Evolutionary conservation across 805 yeast genomes (phyloP).

Genomic region (Yamadazyma ubonensis): DNA sequence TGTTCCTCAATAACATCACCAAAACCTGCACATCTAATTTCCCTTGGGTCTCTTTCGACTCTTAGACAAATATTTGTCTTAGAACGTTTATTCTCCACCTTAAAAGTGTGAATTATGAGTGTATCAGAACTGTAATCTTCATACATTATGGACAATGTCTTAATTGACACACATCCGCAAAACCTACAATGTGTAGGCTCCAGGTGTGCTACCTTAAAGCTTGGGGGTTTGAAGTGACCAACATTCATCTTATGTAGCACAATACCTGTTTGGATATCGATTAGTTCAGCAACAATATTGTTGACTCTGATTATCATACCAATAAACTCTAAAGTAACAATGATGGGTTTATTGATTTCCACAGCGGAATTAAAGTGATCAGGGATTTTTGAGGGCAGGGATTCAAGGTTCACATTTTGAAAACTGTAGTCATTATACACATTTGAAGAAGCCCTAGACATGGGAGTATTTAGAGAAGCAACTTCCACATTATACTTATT

Average conservation of each 20-base stretch:
- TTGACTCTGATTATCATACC: constrained; percentile 70
- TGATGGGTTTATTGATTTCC: constrained; percentile 33
- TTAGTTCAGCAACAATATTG: constrained; percentile 56
- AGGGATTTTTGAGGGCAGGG: no score
- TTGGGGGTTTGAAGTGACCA: constrained; percentile 57
- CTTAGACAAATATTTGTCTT: constrained; percentile 79
- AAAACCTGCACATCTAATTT: constrained; percentile 85
- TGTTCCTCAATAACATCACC: constrained; percentile 70
- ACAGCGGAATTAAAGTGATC: constrained; percentile 8
- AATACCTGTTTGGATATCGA: constrained; percentile 79
- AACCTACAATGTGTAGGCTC: constrained; percentile 87
- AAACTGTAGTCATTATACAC: constrained; percentile 11
- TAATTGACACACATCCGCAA: constrained; percentile 85
- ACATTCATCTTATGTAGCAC: constrained; percentile 60
- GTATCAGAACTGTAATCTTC: constrained; percentile 56
- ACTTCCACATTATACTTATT: constrained; percentile 40
- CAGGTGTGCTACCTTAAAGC: constrained; percentile 72
- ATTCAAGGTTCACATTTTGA: not conserved
- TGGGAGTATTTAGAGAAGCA: constrained; percentile 8
- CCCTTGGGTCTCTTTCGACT: constrained; percentile 91
- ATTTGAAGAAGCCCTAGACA: constrained; percentile 12
- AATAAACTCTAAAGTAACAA: constrained; percentile 63
- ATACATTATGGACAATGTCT: constrained; percentile 70
- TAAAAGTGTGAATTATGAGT: constrained; percentile 70
- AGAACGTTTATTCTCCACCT: constrained; percentile 64